These are phyloP conservation scores for Aspergillus asperescens DNA, from an alignment of 495 filamentous ascomycete genomes.

Conservation along the genomic window DNA sequence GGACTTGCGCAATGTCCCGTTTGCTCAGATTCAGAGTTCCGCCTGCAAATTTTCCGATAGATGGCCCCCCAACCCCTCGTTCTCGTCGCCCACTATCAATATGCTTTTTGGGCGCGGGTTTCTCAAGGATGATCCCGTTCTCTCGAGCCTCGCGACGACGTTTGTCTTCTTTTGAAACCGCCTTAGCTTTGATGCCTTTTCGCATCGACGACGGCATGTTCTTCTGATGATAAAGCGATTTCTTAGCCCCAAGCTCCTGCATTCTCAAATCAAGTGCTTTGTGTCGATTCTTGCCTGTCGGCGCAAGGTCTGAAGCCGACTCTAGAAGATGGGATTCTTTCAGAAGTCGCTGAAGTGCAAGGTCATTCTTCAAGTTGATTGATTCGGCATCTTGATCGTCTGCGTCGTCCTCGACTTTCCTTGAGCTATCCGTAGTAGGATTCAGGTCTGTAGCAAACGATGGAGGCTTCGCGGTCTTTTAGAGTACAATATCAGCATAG, in stretches of 20 bases:
- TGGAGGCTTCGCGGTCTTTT: constrained; percentile 46
- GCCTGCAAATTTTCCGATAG: constrained; percentile 71
- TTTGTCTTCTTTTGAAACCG: constrained; percentile 57
- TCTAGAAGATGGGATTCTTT: constrained; percentile 90
- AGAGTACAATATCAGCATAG: constrained; percentile 14
- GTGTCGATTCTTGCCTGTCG: constrained; percentile 58
- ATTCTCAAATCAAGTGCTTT: constrained; percentile 80
- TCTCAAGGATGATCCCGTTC: constrained; percentile 87
- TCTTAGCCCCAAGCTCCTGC: constrained; percentile 71
- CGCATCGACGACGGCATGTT: constrained; percentile 81
- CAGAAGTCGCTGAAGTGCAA: constrained; percentile 83
- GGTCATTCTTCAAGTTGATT: constrained; percentile 78
- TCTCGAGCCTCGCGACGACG: constrained; percentile 75
- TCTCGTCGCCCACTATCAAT: constrained; percentile 48
- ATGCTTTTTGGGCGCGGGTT: constrained; percentile 45
- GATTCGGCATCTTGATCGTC: constrained; percentile 29
- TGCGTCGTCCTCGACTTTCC: constrained; percentile 39
- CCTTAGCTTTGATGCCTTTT: constrained; percentile 69
- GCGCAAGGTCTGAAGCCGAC: constrained; percentile 52
- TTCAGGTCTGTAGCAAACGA: constrained; percentile 35
- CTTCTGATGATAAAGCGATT: constrained; percentile 64
- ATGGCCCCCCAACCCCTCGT: constrained; percentile 65
- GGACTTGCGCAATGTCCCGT: constrained; percentile 65
- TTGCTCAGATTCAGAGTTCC: constrained; percentile 75
- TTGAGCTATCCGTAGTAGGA: constrained; percentile 24